Evolutionary conservation across 2,329 filamentous ascomycete genomes (phyloP).

Genomic region (Amesomyces nigricolor): DNA sequence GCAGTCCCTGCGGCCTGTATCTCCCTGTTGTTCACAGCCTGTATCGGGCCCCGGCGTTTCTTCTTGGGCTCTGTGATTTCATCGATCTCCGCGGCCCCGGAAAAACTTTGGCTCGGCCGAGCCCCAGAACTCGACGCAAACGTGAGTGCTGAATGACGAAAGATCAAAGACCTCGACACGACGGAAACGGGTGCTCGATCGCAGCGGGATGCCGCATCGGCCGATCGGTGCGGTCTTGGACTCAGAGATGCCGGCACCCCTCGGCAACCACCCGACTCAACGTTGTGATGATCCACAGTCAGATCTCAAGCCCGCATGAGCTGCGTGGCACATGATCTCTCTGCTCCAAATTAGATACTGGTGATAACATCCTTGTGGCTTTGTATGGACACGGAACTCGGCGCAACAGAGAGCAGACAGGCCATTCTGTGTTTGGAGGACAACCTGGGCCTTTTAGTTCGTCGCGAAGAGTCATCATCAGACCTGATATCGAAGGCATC

Average conservation of each 20-base stretch:
- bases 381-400: no score
- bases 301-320: background rate
- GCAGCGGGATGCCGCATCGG: slow-evolving; percentile 2
- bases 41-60: background rate
- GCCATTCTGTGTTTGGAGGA: no score
- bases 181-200: background rate
- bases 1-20: background rate
- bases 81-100: background rate
- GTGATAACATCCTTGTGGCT: no score
- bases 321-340: slow-evolving; percentile 5
- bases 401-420: no score
- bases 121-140: background rate
- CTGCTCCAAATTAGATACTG: no score
- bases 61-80: background rate
- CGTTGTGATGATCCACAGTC: background rate
- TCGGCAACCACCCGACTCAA: background rate
- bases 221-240: slow-evolving; percentile 8
- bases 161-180: background rate
- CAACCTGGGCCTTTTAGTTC: no score
- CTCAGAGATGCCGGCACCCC: background rate
- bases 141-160: background rate
- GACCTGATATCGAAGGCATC: no score
- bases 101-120: background rate
- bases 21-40: background rate
- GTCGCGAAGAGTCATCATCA: no score